Evolutionary conservation across 495 filamentous ascomycete species (phyloP).

Genomic region (Penicillium verhagenii): DNA sequence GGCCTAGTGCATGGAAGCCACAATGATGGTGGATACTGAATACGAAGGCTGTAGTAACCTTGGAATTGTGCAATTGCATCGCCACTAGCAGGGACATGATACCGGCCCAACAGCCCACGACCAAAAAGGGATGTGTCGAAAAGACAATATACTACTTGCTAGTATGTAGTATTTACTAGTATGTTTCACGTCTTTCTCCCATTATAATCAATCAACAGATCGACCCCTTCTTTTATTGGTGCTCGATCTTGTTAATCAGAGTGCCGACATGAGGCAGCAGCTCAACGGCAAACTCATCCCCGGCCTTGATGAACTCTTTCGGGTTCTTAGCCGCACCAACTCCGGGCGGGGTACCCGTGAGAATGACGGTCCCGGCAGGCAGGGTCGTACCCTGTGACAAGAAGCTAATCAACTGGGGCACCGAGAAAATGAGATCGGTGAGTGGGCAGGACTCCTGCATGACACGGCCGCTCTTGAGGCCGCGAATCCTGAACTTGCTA

Average conservation of each 20-base stretch:
- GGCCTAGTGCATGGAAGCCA: no score
- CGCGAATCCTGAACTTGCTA: constrained; percentile 60
- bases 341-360: not conserved
- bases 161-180: no score
- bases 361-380: not conserved
- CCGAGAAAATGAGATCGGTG: constrained; percentile 17
- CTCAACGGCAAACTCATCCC: constrained; percentile 60
- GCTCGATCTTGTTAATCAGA: constrained; percentile 38
- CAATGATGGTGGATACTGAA: no score
- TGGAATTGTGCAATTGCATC: no score
- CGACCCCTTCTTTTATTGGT: constrained; percentile 16
- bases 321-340: constrained; percentile 51
- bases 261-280: constrained; percentile 45
- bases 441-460: constrained; percentile 65
- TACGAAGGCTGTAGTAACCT: no score
- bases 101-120: no score
- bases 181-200: no score
- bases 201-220: not conserved
- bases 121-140: no score
- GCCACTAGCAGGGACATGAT: no score
- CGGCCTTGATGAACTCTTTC: constrained; percentile 54
- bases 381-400: not conserved
- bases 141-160: no score
- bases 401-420: not conserved
- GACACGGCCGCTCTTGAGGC: constrained; percentile 64